These are phyloP conservation scores for Sclerospora graminicola DNA, from an alignment of 352 stramenopile species.

Conservation along the genomic window DNA sequence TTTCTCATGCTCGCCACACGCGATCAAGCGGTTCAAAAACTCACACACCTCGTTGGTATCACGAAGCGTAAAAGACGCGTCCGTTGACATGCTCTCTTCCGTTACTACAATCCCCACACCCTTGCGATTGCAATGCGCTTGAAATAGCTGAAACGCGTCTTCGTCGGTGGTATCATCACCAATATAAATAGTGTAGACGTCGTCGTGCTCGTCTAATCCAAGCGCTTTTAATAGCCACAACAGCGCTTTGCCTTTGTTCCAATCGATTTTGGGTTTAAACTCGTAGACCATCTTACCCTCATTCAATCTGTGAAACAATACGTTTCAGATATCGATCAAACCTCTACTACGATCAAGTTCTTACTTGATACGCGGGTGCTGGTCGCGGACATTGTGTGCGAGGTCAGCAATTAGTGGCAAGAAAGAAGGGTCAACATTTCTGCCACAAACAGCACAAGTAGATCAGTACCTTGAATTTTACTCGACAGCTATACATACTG, in stretches of 20 bases:
- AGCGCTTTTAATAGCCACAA: no score
- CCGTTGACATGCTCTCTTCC: conserved; percentile 55
- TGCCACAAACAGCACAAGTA: no score
- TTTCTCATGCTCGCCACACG: conserved; percentile 18
- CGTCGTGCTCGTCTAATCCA: no score
- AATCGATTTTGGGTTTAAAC: conserved; percentile 86
- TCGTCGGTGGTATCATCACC: conserved; percentile 88
- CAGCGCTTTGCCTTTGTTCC: conserved; percentile 88
- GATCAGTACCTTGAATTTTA: no score
- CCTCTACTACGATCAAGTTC: conserved; percentile 2
- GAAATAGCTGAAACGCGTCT: conserved; percentile 74
- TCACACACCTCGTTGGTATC: conserved; percentile 64
- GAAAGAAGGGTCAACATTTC: conserved; percentile 42
- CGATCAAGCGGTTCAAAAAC: conserved; percentile 62
- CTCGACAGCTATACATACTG: no score
- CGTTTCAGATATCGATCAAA: not conserved
- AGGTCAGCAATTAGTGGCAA: conserved; percentile 36
- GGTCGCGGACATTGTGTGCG: conserved; percentile 22
- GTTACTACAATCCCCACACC: conserved; percentile 78
- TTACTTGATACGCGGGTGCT: conserved; percentile 55
- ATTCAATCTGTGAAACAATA: conserved; percentile 36
- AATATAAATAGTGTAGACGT: conserved; percentile 89
- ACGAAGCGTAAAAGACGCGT: no score
- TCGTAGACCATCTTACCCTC: conserved; percentile 87
- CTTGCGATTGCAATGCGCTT: no score